Evolutionary conservation across 1,139 yeast genomes (phyloP).

Genomic region (Hemisphaericaspora lyxosophila): DNA sequence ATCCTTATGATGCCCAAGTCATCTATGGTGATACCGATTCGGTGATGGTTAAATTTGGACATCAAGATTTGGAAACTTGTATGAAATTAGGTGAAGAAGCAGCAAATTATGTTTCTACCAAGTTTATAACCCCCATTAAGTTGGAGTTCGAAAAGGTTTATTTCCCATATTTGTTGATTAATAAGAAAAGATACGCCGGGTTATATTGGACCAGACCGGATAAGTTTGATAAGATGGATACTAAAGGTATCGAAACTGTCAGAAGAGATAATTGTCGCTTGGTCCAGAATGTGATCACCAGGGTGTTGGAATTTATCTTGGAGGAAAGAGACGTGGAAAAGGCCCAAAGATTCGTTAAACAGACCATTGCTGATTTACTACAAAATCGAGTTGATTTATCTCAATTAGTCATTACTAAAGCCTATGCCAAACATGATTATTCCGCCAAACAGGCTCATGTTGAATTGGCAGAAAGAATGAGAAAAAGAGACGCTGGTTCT

Average conservation of each 20-base stretch:
- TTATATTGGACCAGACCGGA: conserved; percentile 91
- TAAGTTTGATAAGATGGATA: conserved; percentile 94
- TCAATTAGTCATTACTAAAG: conserved; percentile 90
- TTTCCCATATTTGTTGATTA: conserved; percentile 88
- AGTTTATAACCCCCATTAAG: conserved; percentile 84
- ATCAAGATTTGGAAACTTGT: conserved; percentile 74
- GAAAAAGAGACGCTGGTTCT: conserved; percentile 93
- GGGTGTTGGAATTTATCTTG: conserved; percentile 79
- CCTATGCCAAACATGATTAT: conserved; percentile 84
- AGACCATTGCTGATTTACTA: conserved; percentile 83
- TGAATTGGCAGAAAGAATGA: conserved; percentile 93
- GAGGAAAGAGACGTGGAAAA: conserved; percentile 88
- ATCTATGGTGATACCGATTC: conserved; percentile 99
- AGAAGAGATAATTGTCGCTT: conserved; percentile 95
- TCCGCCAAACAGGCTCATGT: conserved; percentile 97
- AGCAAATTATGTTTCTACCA: conserved; percentile 78
- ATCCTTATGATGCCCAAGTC: conserved; percentile 78
- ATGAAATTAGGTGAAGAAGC: conserved; percentile 95
- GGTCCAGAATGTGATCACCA: conserved; percentile 92
- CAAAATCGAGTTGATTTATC: conserved; percentile 93
- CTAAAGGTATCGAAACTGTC: conserved; percentile 97
- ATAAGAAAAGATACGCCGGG: conserved; percentile 97
- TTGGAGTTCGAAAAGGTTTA: conserved; percentile 96
- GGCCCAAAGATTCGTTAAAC: conserved; percentile 82
- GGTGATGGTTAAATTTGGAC: conserved; percentile 97